Evolutionary conservation across 2,329 filamentous ascomycete species (phyloP).

Genomic region (Calonectria naviculata): DNA sequence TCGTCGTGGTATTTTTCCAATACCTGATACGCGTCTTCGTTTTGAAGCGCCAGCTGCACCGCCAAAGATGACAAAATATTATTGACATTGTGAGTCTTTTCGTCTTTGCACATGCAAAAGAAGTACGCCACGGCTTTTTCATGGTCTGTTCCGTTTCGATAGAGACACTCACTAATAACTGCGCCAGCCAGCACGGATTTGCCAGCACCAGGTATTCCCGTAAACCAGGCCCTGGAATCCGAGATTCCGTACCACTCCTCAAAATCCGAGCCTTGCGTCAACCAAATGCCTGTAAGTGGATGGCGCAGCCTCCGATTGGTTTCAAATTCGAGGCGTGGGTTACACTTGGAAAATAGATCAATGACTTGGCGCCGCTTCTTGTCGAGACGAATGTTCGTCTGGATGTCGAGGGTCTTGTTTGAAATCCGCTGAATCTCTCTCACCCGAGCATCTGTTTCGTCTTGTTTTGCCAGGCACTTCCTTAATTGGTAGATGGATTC

Average conservation of each 20-base stretch:
- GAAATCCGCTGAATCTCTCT: not conserved
- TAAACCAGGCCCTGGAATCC: not conserved
- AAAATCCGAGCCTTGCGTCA: not conserved
- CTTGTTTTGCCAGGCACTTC: not conserved
- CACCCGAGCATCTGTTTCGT: not conserved
- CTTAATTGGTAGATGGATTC: not conserved
- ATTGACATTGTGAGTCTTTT: fast-evolving
- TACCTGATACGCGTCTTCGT: not conserved
- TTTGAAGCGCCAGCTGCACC: not conserved
- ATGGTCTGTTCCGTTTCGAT: not conserved
- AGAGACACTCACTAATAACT: not conserved
- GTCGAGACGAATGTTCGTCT: not conserved
- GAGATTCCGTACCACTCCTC: not conserved
- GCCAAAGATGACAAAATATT: not conserved
- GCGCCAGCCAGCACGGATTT: slow-evolving; percentile 7
- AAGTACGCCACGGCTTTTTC: not conserved
- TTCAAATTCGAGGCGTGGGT: not conserved
- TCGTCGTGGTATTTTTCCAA: not conserved
- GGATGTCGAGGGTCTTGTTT: not conserved
- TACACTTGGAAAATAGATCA: slow-evolving; percentile 1
- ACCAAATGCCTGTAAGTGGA: slow-evolving; percentile 4
- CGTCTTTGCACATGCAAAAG: not conserved
- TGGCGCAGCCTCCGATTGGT: not conserved
- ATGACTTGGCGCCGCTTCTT: not conserved
- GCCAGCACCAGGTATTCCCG: slow-evolving; percentile 8